Conservation (phyloP, 2,329 filamentous ascomycete genomes). For the Gliomastix tumulicola region DNA sequence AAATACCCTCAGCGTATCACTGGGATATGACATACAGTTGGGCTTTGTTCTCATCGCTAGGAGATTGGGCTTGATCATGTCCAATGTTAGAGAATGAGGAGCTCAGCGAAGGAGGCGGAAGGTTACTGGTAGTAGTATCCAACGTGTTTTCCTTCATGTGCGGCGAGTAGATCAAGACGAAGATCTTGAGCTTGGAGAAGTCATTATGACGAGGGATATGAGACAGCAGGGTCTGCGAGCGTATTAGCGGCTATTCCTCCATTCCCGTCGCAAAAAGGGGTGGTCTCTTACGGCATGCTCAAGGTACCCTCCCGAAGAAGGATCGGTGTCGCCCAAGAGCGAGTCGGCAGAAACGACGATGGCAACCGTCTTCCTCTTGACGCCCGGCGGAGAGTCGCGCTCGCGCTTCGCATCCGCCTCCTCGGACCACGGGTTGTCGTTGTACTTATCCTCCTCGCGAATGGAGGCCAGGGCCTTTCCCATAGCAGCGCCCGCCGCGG, state of each 20-base stretch:
- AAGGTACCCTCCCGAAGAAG: conserved; percentile 54
- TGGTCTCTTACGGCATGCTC: conserved; percentile 71
- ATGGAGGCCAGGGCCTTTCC: conserved; percentile 79
- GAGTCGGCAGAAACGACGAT: conserved; percentile 81
- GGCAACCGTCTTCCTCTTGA: conserved; percentile 70
- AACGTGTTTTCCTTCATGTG: conserved; percentile 60
- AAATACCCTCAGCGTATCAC: too few species aligned
- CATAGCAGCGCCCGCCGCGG: conserved; percentile 74
- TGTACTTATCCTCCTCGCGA: conserved; percentile 76
- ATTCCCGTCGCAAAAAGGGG: conserved; percentile 9
- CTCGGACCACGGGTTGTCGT: conserved; percentile 87
- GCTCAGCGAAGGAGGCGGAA: conserved; percentile 56
- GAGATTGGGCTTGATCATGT: conserved; percentile 62
- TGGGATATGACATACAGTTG: conserved; percentile 39
- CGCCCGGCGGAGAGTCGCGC: conserved; percentile 30
- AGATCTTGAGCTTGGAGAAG: conserved; percentile 66
- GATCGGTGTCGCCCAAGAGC: conserved; percentile 47
- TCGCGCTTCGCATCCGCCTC: conserved; percentile 67
- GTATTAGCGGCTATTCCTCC: conserved; percentile 4
- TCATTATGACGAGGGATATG: conserved; percentile 77
- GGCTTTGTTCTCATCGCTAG: conserved; percentile 56
- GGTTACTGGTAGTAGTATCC: conserved; percentile 44
- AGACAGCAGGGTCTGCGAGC: conserved; percentile 69
- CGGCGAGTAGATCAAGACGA: conserved; percentile 85
- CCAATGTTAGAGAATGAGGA: conserved; percentile 88